Conservation (phyloP, 768 basidiomycete genomes). For the Russula compacta region DNA sequence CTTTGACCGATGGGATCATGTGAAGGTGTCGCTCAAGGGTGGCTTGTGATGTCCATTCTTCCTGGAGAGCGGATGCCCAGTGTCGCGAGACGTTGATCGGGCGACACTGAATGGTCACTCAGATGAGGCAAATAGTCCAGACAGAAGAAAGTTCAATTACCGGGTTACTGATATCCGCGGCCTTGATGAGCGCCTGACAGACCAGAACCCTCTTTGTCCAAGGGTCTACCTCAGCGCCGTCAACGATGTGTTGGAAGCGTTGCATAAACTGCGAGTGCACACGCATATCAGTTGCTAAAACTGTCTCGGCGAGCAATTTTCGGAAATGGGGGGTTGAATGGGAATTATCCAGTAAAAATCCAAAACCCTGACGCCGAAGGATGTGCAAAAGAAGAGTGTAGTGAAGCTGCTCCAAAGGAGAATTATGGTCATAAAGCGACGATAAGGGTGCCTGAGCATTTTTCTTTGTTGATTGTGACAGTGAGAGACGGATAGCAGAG, state of each 20-base stretch:
- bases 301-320: slow-evolving; percentile 67
- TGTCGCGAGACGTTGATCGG: slow-evolving; percentile 86
- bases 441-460: slow-evolving; percentile 88
- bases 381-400: slow-evolving; percentile 70
- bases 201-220: slow-evolving; percentile 49
- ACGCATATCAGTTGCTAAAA: slow-evolving; percentile 93
- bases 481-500: not conserved
- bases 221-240: slow-evolving; percentile 32
- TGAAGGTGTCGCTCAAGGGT: slow-evolving; percentile 72
- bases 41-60: slow-evolving; percentile 89
- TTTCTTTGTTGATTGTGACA: slow-evolving; percentile 44
- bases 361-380: slow-evolving; percentile 73
- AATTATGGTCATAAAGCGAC: slow-evolving; percentile 79
- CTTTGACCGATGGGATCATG: slow-evolving; percentile 49
- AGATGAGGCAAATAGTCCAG: not conserved
- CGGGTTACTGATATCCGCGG: slow-evolving; percentile 97
- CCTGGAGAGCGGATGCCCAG: slow-evolving; percentile 83
- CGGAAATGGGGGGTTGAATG: slow-evolving; percentile 44
- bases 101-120: slow-evolving; percentile 51
- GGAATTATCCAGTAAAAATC: slow-evolving; percentile 52
- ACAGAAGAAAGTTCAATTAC: slow-evolving; percentile 40
- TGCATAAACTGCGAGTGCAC: slow-evolving; percentile 81
- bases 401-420: slow-evolving; percentile 89
- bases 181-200: slow-evolving; percentile 91
- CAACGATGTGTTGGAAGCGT: slow-evolving; percentile 44